A percentile compares a stretch with the other conserved stretches of the same genome.
These are phyloP conservation scores for Parachlorella kessleri DNA, from an alignment of 139 green algal species.

Conservation along the genomic window DNA sequence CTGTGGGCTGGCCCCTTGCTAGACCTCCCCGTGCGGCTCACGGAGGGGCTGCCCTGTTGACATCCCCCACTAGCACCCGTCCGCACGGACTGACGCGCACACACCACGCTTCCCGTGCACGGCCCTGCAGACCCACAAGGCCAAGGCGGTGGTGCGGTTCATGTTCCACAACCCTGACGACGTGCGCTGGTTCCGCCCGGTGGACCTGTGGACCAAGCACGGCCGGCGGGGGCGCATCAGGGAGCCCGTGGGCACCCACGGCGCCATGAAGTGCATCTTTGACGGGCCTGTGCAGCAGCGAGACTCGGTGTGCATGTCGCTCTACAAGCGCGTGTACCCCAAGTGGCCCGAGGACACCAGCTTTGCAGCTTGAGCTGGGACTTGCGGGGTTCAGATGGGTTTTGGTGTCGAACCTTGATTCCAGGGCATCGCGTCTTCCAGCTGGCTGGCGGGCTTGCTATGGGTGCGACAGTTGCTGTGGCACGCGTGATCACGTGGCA, in stretches of 20 bases:
- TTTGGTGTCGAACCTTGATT: too few relatives aligned
- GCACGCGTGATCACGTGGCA: too few relatives aligned
- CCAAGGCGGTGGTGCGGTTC: conserved; percentile 86
- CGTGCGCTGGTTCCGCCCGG: conserved; percentile 89
- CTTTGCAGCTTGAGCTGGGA: conserved; percentile 45
- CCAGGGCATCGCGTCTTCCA: too few relatives aligned
- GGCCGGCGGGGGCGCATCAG: conserved; percentile 90
- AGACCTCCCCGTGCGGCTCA: too few relatives aligned
- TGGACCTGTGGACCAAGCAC: conserved; percentile 95
- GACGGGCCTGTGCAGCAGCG: conserved; percentile 89
- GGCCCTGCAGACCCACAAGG: conserved; percentile 67
- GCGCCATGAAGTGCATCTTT: conserved; percentile 95
- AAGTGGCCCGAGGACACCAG: conserved; percentile 76
- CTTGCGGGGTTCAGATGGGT: too few relatives aligned
- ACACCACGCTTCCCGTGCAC: background rate
- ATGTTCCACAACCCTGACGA: conserved; percentile 98
- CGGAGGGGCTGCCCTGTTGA: too few relatives aligned
- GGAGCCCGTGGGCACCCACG: conserved; percentile 93
- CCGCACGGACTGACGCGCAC: too few relatives aligned
- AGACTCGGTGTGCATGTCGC: conserved; percentile 90
- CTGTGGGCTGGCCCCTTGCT: too few relatives aligned
- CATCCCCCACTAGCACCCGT: too few relatives aligned
- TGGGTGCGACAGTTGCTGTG: too few relatives aligned
- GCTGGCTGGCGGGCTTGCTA: too few relatives aligned
- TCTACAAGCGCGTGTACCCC: conserved; percentile 98